phyloP scores from a whole-genome alignment of 1,139 yeast genomes.

The Suhomyces taliae region DNA sequence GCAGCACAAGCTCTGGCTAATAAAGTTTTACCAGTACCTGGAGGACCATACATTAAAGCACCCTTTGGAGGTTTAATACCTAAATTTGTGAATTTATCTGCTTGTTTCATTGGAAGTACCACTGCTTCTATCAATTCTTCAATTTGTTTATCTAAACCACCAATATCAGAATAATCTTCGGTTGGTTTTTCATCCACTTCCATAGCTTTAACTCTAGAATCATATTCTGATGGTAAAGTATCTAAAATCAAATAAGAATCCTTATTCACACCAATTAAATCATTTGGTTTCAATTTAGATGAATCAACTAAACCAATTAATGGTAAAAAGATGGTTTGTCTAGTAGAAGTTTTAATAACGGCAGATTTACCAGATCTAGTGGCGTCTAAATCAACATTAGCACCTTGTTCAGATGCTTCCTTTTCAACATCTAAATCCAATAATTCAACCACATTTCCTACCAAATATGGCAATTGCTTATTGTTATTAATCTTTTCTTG shows the following conservation, averaged over 20 bases:
- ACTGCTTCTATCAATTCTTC: conserved; percentile 98
- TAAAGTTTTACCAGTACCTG: conserved; percentile 97
- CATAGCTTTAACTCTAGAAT: conserved; percentile 97
- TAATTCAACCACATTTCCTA: conserved; percentile 96
- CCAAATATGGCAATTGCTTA: conserved; percentile 92
- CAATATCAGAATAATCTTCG: conserved; percentile 94
- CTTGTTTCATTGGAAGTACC: conserved; percentile 97
- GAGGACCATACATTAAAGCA: conserved; percentile 98
- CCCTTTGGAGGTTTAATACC: conserved; percentile 98
- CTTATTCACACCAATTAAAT: conserved; percentile 95
- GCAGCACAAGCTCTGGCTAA: conserved; percentile 99
- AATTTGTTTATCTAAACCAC: conserved; percentile 96
- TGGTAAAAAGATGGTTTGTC: conserved; percentile 96
- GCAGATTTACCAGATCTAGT: conserved; percentile 96
- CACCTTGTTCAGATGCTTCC: conserved; percentile 89
- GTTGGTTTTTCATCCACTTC: conserved; percentile 98
- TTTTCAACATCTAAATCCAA: conserved; percentile 86
- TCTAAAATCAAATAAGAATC: conserved; percentile 93
- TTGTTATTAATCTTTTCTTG: conserved; percentile 95
- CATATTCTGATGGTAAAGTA: conserved; percentile 95
- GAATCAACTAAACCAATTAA: conserved; percentile 95
- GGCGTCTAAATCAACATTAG: conserved; percentile 91
- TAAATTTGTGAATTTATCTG: conserved; percentile 87
- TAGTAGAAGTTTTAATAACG: conserved; percentile 93
- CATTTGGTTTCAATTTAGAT: conserved; percentile 85